Percentiles rank a stretch among this genome's conserved stretches.
These are phyloP conservation scores for Suillus weaverae DNA, from an alignment of 768 basidiomycete species.

Conservation along the genomic window DNA sequence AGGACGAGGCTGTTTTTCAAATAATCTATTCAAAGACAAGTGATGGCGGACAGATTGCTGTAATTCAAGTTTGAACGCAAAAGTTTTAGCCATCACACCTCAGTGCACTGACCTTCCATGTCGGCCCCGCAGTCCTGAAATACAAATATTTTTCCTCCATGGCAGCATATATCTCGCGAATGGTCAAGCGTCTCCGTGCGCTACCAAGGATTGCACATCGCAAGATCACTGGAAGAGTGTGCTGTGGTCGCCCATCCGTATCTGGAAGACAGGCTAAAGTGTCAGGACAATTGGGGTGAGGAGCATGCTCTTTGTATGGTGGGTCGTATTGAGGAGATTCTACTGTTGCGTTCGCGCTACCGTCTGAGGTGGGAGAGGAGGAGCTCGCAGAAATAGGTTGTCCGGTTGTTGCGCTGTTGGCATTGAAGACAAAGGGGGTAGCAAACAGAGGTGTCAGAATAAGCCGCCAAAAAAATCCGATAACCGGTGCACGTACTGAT, in stretches of 20 bases:
- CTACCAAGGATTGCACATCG: conserved; percentile 84
- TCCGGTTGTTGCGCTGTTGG: conserved; percentile 24
- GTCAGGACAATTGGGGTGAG: conserved; percentile 79
- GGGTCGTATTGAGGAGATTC: conserved; percentile 22
- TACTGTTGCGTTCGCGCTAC: conserved; percentile 30
- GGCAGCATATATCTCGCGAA: conserved; percentile 81
- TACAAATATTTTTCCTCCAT: conserved; percentile 87
- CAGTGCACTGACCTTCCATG: conserved; percentile 68
- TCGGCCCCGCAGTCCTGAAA: conserved; percentile 76
- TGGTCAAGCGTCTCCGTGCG: conserved; percentile 71
- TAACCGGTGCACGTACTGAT: conserved; percentile 39
- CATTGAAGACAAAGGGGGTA: conserved; percentile 29
- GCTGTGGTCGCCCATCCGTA: conserved; percentile 76
- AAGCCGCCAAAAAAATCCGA: conserved; percentile 9
- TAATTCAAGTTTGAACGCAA: conserved; percentile 11
- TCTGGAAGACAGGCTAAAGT: conserved; percentile 76
- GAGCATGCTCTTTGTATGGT: conserved; percentile 46
- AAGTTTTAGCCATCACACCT: background rate
- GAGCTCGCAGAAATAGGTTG: conserved; percentile 30
- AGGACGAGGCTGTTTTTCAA: conserved; percentile 79
- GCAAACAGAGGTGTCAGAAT: conserved; percentile 13
- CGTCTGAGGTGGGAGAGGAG: conserved; percentile 38
- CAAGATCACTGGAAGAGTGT: conserved; percentile 82
- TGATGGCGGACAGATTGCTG: conserved; percentile 90
- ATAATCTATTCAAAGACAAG: conserved; percentile 77